Evolutionary conservation across 768 basidiomycete species (phyloP), one percentile per base, ranked within the genome.

Genomic region (Boletus patriciae): DNA sequence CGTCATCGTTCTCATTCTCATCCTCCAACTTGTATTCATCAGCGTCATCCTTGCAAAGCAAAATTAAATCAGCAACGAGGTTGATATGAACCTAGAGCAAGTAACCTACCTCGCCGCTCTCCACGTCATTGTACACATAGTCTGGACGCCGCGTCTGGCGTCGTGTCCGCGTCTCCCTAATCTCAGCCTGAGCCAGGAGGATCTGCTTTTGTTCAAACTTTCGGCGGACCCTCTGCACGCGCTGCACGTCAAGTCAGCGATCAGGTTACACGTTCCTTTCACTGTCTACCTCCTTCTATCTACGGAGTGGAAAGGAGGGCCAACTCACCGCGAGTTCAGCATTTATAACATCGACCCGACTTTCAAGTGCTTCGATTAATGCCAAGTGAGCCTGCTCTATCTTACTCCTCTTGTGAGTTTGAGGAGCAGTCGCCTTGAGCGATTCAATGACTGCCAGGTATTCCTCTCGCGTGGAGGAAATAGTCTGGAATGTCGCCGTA

Each of bases 111-210:
- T 75, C 77, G 77, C 87, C 90, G 62, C 84, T 87, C 55, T 82
- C 83, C 62, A 79, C 79, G 63, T 86, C 81, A 65, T 80, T 78
- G 71, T 92, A 91, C 50, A 89, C 89, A 72, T 94, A 94, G 76
- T 92, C 88, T 46, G 89, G 88, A 60, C 82, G 84, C 42, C 81
- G 81, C 3, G 86, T 84, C 72, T 83, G 81, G 51, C 87, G 80
- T 57, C 90, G 80, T 19, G 91, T 92, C 57, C 92, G 81, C 27
- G 90, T 92, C 71, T 86, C 84, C 59, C 90, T 82, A 56, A 91
- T 74, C 69, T 92, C 90, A 37, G 87, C 84, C 69, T 91, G 89
- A 19, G 85, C 88, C 60, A 86, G 74, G 55, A 86, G 74, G 38
- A 84, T 68, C 44, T 83, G 78, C 46, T 79, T 80, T 67, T 89